Conservation (phyloP, 2,329 filamentous ascomycete genomes). For the Microsporum canis region DNA sequence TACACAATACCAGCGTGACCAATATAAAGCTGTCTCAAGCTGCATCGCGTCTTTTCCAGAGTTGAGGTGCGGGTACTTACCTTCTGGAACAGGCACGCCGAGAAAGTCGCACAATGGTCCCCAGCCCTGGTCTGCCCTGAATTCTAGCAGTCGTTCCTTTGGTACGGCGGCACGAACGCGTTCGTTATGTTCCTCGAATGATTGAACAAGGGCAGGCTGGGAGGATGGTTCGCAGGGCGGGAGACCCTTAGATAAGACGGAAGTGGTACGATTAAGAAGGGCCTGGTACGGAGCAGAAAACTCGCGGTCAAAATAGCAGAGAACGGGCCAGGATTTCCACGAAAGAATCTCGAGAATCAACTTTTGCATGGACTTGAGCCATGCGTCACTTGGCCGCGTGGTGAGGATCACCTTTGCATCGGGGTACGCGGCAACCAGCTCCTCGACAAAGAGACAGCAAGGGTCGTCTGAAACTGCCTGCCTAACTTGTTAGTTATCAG, state of each 20-base stretch:
- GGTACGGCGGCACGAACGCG: constrained; percentile 40
- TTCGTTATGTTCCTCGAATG: constrained; percentile 37
- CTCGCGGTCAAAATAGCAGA: neutral
- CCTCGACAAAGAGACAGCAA: constrained; percentile 54
- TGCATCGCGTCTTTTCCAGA: neutral
- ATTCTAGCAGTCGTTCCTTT: constrained; percentile 42
- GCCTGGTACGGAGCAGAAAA: neutral
- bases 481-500: neutral
- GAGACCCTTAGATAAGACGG: neutral
- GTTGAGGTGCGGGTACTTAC: constrained; percentile 26
- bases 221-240: neutral
- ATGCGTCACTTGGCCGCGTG: constrained; percentile 54
- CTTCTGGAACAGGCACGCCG: constrained; percentile 25
- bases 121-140: constrained; percentile 44
- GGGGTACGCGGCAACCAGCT: constrained; percentile 60
- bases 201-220: neutral
- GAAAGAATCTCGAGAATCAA: neutral
- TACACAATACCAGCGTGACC: neutral
- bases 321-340: neutral
- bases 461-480: constrained; percentile 57
- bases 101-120: constrained; percentile 34
- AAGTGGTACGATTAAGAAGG: neutral
- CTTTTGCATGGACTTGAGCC: constrained; percentile 25
- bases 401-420: constrained; percentile 61
- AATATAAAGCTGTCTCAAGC: neutral